phyloP scores from a whole-genome alignment of 2,329 filamentous ascomycete species.

The Monilinia laxa region DNA sequence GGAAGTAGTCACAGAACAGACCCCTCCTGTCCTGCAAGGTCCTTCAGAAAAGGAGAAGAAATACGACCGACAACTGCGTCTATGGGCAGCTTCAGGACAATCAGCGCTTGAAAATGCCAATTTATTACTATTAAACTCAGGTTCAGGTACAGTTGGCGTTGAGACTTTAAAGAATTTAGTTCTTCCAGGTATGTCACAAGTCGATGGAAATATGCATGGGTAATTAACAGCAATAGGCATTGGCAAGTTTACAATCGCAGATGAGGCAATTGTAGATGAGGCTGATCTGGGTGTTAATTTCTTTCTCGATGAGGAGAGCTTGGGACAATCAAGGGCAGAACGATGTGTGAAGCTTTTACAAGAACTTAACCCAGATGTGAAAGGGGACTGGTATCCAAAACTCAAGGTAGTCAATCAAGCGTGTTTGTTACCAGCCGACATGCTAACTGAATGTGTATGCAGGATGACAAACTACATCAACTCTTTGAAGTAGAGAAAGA shows the following conservation, averaged over 20 bases:
- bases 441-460: neutral
- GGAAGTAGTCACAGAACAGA: slow-evolving; percentile 36
- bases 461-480: slow-evolving; percentile 21
- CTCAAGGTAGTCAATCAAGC: slow-evolving; percentile 42
- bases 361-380: slow-evolving; percentile 91
- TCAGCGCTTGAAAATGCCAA: slow-evolving; percentile 86
- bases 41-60: slow-evolving; percentile 67
- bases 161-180: slow-evolving; percentile 98
- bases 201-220: slow-evolving; percentile 11
- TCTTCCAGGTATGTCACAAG: slow-evolving; percentile 62
- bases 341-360: slow-evolving; percentile 73
- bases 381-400: slow-evolving; percentile 67
- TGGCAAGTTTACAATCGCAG: slow-evolving; percentile 87
- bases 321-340: slow-evolving; percentile 77
- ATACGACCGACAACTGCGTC: slow-evolving; percentile 90
- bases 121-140: slow-evolving; percentile 86
- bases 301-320: slow-evolving; percentile 77
- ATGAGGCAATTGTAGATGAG: slow-evolving; percentile 73
- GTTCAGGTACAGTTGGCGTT: slow-evolving; percentile 80
- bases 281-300: slow-evolving; percentile 93
- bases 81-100: slow-evolving; percentile 94
- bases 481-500: slow-evolving; percentile 38
- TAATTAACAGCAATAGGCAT: slow-evolving; percentile 56
- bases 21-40: slow-evolving; percentile 49
- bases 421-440: neutral